Conservation (phyloP, 1,284 basidiomycete genomes). For the Ustilago lituana region DNA sequence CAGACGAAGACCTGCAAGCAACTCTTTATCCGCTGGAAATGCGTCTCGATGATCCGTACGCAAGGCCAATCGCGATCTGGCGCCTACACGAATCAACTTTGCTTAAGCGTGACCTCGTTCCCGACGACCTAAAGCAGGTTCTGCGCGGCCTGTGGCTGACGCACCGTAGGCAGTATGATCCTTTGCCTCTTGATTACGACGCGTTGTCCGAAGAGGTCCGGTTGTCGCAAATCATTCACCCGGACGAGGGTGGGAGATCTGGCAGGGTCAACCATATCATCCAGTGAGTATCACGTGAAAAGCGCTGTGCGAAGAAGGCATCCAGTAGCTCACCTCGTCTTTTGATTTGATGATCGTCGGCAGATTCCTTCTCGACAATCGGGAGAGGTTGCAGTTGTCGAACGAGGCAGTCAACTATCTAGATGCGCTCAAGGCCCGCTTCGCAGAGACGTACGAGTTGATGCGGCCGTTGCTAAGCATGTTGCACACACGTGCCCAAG, state of each 20-base stretch:
- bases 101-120: background rate
- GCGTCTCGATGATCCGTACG: too few relatives aligned
- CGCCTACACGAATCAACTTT: constrained; percentile 2
- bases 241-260: constrained; percentile 15
- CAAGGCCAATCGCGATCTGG: constrained; percentile 9
- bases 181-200: background rate
- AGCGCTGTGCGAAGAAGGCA: background rate
- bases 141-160: background rate
- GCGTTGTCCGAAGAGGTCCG: background rate
- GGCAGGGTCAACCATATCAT: constrained; percentile 1
- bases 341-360: background rate
- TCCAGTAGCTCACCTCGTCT: background rate
- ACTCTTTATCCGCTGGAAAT: too few relatives aligned
- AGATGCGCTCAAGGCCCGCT: constrained; percentile 5
- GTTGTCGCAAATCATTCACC: background rate
- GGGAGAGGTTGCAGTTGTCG: background rate
- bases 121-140: background rate
- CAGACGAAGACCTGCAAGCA: too few relatives aligned
- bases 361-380: constrained; percentile 5
- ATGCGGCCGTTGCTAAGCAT: constrained; percentile 9
- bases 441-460: background rate
- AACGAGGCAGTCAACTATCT: background rate
- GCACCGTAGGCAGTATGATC: background rate
- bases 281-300: constrained; percentile 5
- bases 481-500: background rate